These are phyloP conservation scores for Cercospora berteroae DNA, from an alignment of 2,329 filamentous ascomycete species.

Conservation along the genomic window DNA sequence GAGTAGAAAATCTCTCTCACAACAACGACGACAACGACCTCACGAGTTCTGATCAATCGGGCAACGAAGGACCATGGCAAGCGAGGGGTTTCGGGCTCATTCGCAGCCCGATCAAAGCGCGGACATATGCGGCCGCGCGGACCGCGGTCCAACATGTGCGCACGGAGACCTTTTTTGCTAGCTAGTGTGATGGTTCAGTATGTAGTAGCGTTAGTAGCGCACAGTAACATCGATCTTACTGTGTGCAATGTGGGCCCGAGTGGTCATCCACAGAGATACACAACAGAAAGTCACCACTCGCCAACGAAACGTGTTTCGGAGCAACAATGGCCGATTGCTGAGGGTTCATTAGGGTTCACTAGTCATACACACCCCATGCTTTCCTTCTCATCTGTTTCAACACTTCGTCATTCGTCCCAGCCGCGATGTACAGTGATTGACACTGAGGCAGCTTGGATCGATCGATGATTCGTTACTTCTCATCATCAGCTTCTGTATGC, in stretches of 20 bases:
- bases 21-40: background rate
- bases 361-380: background rate
- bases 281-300: background rate
- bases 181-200: background rate
- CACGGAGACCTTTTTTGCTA: background rate
- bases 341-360: background rate
- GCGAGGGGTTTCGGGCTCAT: background rate
- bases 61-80: background rate
- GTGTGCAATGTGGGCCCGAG: background rate
- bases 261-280: background rate
- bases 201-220: background rate
- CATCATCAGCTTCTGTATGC: background rate
- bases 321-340: background rate
- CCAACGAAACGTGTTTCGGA: background rate
- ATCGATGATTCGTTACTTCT: background rate
- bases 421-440: background rate
- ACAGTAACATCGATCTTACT: background rate
- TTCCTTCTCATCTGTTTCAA: background rate
- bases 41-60: background rate
- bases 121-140: background rate
- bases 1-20: background rate
- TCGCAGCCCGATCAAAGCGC: background rate
- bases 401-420: background rate
- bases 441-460: background rate
- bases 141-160: background rate